A percentile compares a stretch with the other conserved stretches of the same genome.
These are phyloP conservation scores for Boeremia exigua DNA, from an alignment of 2,329 filamentous ascomycete species.

Conservation along the genomic window DNA sequence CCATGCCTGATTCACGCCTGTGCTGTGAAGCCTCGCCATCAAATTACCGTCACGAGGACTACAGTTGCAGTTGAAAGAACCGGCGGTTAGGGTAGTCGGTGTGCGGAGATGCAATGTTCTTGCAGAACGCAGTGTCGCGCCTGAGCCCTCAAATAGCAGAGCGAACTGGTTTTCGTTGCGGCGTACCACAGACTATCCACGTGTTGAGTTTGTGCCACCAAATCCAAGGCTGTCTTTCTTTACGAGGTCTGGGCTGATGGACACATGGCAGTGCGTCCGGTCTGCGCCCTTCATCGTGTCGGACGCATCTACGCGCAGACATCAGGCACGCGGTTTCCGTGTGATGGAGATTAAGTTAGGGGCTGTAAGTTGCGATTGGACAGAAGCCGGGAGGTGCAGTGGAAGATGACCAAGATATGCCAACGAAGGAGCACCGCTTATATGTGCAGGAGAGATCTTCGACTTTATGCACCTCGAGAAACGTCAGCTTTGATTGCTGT, in stretches of 20 bases:
- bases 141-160: neutral
- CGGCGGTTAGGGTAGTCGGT: conserved; percentile 9
- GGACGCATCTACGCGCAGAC: neutral
- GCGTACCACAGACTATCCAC: conserved; percentile 12
- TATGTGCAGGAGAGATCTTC: no score
- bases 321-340: neutral
- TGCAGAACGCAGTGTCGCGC: conserved; percentile 23
- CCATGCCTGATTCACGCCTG: neutral
- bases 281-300: neutral
- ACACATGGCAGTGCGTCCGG: neutral
- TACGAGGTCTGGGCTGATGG: neutral
- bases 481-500: no score
- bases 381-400: no score
- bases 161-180: conserved; percentile 2
- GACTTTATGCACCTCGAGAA: no score
- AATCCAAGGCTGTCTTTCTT: no score
- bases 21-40: neutral
- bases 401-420: no score
- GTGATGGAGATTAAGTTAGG: no score
- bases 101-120: conserved; percentile 22
- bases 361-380: no score
- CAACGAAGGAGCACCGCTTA: no score
- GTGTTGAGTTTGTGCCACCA: conserved; percentile 3
- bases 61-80: neutral
- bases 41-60: conserved; percentile 15